A percentile compares a stretch with the other conserved stretches of the same genome.
These are phyloP conservation scores for Tricharina praecox DNA, from an alignment of 495 filamentous ascomycete species.

Conservation along the genomic window DNA sequence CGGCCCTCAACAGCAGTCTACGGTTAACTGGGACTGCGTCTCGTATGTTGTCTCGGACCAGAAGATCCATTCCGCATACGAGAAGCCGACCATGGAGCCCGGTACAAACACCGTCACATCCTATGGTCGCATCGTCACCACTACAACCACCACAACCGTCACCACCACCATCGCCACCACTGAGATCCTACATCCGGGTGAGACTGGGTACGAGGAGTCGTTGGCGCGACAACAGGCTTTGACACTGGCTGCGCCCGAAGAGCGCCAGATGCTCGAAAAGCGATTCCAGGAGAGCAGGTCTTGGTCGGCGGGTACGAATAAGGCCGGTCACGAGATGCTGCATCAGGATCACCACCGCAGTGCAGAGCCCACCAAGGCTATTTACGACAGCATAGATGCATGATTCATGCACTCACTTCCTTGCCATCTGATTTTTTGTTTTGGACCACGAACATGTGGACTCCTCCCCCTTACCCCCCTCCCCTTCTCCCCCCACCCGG, in stretches of 20 bases:
- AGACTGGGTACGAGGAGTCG: conserved; percentile 16
- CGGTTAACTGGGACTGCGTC: conserved; percentile 24
- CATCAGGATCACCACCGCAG: conserved; percentile 17
- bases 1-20: conserved; percentile 7
- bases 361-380: conserved; percentile 15
- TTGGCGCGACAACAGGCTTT: conserved; percentile 19
- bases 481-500: no score
- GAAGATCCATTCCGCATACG: conserved; percentile 20
- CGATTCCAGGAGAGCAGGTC: conserved; percentile 18
- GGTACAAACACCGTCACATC: conserved; percentile 12
- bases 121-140: conserved; percentile 22
- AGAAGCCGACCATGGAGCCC: conserved; percentile 19
- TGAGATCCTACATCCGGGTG: conserved; percentile 20
- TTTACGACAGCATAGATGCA: conserved; percentile 1
- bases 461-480: no score
- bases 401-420: no score
- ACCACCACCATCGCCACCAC: conserved; percentile 25
- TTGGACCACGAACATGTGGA: no score
- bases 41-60: conserved; percentile 23
- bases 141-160: conserved; percentile 23
- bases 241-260: conserved; percentile 13
- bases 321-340: conserved; percentile 17
- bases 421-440: no score
- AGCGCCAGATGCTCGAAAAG: conserved; percentile 11
- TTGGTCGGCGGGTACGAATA: conserved; percentile 13